Conservation (phyloP, 441 rosid species). For the Brassica balearica region DNA sequence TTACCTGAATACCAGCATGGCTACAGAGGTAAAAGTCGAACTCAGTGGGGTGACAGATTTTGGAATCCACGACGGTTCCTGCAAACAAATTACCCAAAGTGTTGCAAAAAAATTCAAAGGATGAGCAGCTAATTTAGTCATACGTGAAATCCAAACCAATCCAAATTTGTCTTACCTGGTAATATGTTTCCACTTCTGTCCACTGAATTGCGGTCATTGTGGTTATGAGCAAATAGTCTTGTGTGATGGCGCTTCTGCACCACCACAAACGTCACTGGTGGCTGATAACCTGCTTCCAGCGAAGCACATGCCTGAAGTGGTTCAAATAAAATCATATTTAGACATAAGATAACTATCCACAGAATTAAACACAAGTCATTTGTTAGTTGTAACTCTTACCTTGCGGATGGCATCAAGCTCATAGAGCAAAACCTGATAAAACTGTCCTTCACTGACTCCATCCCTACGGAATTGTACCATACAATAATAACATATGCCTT, state of each 20-base stretch:
- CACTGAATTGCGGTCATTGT: constrained; percentile 67
- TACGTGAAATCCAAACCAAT: neutral
- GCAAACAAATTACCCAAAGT: constrained; percentile 12
- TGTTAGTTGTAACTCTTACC: constrained; percentile 46
- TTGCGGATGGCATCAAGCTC: constrained; percentile 96
- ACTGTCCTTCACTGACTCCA: constrained; percentile 97
- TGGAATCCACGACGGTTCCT: constrained; percentile 97
- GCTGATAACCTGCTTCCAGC: constrained; percentile 92
- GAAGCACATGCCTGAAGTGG: constrained; percentile 80
- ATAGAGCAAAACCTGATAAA: constrained; percentile 83
- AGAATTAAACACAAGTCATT: neutral
- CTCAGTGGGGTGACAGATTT: constrained; percentile 96
- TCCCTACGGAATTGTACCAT: constrained; percentile 57
- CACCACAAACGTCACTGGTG: constrained; percentile 95
- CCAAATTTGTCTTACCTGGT: constrained; percentile 58
- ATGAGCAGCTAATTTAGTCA: neutral
- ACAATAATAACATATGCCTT: neutral
- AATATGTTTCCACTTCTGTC: constrained; percentile 92
- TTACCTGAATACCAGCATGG: constrained; percentile 98
- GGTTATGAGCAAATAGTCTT: constrained; percentile 88
- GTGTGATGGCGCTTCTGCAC: constrained; percentile 99
- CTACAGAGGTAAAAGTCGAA: constrained; percentile 96
- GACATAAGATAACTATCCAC: neutral
- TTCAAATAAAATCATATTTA: neutral
- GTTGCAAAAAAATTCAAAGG: neutral